These are phyloP conservation scores for Cyclostephanos tholiformis DNA, from an alignment of 108 stramenopile species.

Conservation along the genomic window DNA sequence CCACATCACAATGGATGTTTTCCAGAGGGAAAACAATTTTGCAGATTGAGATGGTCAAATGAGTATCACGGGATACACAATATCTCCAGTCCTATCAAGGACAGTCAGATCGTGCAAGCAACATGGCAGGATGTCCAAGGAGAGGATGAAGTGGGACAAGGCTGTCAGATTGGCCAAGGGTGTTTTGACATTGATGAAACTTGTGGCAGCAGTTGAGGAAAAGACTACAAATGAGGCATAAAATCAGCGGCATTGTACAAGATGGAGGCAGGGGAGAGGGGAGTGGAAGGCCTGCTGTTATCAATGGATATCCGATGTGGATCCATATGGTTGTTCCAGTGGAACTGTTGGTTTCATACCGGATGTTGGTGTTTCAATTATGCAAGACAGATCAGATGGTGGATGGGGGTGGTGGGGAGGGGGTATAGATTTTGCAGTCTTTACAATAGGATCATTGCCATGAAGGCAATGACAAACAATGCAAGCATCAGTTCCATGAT, in stretches of 20 bases:
- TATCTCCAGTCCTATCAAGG: slow-evolving; percentile 48
- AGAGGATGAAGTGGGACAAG: slow-evolving; percentile 38
- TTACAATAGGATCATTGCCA: slow-evolving; percentile 89
- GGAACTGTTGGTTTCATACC: slow-evolving; percentile 97
- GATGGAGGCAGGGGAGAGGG: neutral
- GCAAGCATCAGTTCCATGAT: slow-evolving; percentile 88
- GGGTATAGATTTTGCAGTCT: slow-evolving; percentile 92
- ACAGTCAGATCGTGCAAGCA: slow-evolving; percentile 57
- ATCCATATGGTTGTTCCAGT: slow-evolving; percentile 99
- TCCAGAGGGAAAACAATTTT: too few species aligned
- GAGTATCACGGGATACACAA: too few species aligned
- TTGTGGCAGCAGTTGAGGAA: slow-evolving; percentile 33
- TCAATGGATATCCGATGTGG: slow-evolving; percentile 81
- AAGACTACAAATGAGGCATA: neutral
- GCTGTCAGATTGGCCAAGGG: slow-evolving; percentile 29
- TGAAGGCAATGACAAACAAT: slow-evolving; percentile 51
- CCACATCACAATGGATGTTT: too few species aligned
- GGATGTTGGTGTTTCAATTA: slow-evolving; percentile 89
- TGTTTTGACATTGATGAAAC: slow-evolving; percentile 52
- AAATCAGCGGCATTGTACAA: neutral
- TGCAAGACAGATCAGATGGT: slow-evolving; percentile 87
- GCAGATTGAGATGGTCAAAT: too few species aligned
- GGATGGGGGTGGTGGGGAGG: slow-evolving; percentile 78
- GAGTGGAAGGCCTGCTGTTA: slow-evolving; percentile 52
- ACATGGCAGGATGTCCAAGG: slow-evolving; percentile 51